These are phyloP conservation scores for Suhomyces bokatorum DNA, from an alignment of 1,139 yeast genomes.

Conservation along the genomic window DNA sequence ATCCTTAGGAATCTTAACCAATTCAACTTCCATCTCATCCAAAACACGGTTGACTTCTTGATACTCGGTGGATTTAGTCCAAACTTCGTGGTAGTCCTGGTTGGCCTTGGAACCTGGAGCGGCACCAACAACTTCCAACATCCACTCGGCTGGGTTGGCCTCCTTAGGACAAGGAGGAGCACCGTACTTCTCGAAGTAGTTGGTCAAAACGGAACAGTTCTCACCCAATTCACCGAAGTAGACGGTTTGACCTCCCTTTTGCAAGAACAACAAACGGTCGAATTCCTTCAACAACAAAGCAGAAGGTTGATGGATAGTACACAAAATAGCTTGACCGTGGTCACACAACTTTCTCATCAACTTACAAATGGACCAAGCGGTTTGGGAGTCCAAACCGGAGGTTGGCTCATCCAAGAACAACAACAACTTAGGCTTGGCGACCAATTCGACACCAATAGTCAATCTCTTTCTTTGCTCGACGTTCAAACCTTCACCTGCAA, in stretches of 20 bases:
- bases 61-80: slow-evolving; percentile 34
- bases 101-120: slow-evolving; percentile 37
- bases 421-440: slow-evolving; percentile 39
- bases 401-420: slow-evolving; percentile 52
- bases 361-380: slow-evolving; percentile 47
- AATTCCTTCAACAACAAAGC: slow-evolving; percentile 58
- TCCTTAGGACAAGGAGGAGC: slow-evolving; percentile 42
- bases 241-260: slow-evolving; percentile 64
- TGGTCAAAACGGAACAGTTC: slow-evolving; percentile 48
- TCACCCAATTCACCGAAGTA: slow-evolving; percentile 80
- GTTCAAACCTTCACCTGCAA: slow-evolving; percentile 42
- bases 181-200: slow-evolving; percentile 61
- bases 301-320: slow-evolving; percentile 47
- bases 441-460: slow-evolving; percentile 43
- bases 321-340: slow-evolving; percentile 45
- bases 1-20: slow-evolving; percentile 28
- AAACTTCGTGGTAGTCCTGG: slow-evolving; percentile 36
- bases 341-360: slow-evolving; percentile 44
- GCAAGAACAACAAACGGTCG: slow-evolving; percentile 55
- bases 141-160: slow-evolving; percentile 61
- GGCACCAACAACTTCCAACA: slow-evolving; percentile 51
- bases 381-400: slow-evolving; percentile 45
- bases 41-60: slow-evolving; percentile 25
- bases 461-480: slow-evolving; percentile 41
- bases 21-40: slow-evolving; percentile 30